These are phyloP conservation scores for Aspergillaceae sp. DNA, from an alignment of 2,329 filamentous ascomycete species.

Conservation along the genomic window DNA sequence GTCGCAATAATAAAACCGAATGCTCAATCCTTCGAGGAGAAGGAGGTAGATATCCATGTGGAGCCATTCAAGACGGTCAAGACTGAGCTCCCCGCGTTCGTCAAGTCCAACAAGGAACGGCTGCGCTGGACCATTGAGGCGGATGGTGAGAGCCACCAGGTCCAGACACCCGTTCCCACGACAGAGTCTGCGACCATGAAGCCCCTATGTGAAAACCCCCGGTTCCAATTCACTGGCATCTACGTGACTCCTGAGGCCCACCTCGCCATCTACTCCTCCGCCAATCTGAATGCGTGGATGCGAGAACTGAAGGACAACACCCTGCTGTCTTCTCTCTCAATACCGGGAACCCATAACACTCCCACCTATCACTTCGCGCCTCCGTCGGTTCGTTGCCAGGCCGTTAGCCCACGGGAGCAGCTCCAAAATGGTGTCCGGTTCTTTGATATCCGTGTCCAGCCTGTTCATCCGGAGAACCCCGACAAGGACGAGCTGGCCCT, in stretches of 20 bases:
- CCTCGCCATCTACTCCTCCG: slow-evolving; percentile 60
- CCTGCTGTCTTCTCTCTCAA: slow-evolving; percentile 70
- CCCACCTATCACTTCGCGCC: slow-evolving; percentile 76
- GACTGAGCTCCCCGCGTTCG: slow-evolving; percentile 54
- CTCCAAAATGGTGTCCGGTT: slow-evolving; percentile 87
- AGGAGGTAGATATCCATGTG: slow-evolving; percentile 56
- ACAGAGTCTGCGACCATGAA: slow-evolving; percentile 53
- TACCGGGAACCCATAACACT: slow-evolving; percentile 93
- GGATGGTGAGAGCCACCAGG: slow-evolving; percentile 57
- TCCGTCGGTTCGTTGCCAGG: slow-evolving; percentile 88
- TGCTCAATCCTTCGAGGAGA: slow-evolving; percentile 51
- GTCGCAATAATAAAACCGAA: slow-evolving; percentile 41
- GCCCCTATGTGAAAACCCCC: slow-evolving; percentile 46
- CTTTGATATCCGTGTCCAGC: slow-evolving; percentile 80
- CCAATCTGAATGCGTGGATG: slow-evolving; percentile 73
- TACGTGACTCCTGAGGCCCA: slow-evolving; percentile 51
- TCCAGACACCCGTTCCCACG: slow-evolving; percentile 60
- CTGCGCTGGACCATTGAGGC: slow-evolving; percentile 66
- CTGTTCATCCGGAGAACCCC: slow-evolving; percentile 47
- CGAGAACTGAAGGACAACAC: slow-evolving; percentile 59
- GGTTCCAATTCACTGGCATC: slow-evolving; percentile 54
- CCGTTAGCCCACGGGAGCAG: slow-evolving; percentile 66
- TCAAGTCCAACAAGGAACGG: slow-evolving; percentile 53
- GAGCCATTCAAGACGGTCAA: slow-evolving; percentile 58
- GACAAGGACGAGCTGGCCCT: slow-evolving; percentile 63